A percentile compares a stretch with the other conserved stretches of the same genome.
phyloP scores from a whole-genome alignment of 2,329 filamentous ascomycete genomes.

The Cladosporium phlei region DNA sequence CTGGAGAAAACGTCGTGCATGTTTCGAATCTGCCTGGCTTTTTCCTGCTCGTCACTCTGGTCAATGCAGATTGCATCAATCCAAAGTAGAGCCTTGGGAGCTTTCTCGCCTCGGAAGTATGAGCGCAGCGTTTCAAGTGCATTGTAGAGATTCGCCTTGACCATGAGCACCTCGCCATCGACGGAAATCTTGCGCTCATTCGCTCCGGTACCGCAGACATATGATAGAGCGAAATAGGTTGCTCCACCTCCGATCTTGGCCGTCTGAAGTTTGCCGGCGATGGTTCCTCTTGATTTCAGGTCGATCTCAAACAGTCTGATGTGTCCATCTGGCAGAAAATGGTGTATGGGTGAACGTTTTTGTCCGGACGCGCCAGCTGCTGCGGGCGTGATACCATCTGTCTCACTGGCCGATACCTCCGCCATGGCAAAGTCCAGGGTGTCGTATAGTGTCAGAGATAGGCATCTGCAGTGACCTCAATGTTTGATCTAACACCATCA shows the following conservation, averaged over 20 bases:
- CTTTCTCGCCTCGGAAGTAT: neutral
- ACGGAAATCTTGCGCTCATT: neutral
- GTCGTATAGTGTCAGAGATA: neutral
- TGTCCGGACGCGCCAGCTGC: neutral
- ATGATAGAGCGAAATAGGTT: neutral
- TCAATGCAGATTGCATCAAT: neutral
- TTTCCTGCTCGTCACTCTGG: neutral
- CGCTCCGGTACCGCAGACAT: neutral
- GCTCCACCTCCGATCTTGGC: neutral
- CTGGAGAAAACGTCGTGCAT: neutral
- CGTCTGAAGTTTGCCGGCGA: neutral
- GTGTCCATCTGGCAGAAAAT: neutral
- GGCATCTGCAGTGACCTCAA: too few species aligned
- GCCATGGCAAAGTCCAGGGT: neutral
- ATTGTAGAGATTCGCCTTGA: neutral
- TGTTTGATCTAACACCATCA: neutral
- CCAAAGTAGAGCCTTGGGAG: neutral
- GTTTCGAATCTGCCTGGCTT: neutral
- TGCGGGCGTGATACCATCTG: neutral
- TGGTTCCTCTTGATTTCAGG: neutral
- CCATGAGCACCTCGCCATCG: neutral
- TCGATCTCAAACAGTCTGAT: neutral
- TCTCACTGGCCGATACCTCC: neutral
- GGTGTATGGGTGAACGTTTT: neutral
- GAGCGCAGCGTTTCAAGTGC: neutral